Percentiles rank a stretch among this genome's conserved stretches.
These are phyloP conservation scores for Trichoderma citrinoviride DNA, from an alignment of 2,329 filamentous ascomycete genomes.

Conservation along the genomic window DNA sequence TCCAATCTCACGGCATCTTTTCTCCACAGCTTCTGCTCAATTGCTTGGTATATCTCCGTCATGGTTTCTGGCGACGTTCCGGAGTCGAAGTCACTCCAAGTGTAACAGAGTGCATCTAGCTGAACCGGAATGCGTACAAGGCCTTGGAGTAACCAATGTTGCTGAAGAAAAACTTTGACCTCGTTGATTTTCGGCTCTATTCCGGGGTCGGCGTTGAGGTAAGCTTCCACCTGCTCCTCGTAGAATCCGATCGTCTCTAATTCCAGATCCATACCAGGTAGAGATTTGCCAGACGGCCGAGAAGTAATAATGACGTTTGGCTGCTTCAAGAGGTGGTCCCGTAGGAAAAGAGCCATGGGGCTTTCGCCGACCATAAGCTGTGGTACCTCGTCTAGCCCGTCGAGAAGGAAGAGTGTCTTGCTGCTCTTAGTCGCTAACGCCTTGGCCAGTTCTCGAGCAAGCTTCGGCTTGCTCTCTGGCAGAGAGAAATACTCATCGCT, in stretches of 20 bases:
- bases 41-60: background rate
- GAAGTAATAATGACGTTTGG: constrained; percentile 42
- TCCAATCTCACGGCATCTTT: too few relatives aligned
- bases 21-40: too few relatives aligned
- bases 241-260: constrained; percentile 42
- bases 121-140: constrained; percentile 45
- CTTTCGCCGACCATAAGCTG: constrained; percentile 21
- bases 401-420: constrained; percentile 40
- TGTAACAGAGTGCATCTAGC: constrained; percentile 44
- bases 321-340: constrained; percentile 32
- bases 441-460: constrained; percentile 25
- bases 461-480: constrained; percentile 3
- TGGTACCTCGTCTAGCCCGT: constrained; percentile 44
- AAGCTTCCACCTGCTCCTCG: constrained; percentile 35
- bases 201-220: constrained; percentile 23
- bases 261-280: constrained; percentile 32
- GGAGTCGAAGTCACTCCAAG: constrained; percentile 31
- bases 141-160: constrained; percentile 33
- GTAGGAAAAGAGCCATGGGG: constrained; percentile 29
- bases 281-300: constrained; percentile 32
- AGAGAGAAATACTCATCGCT: constrained; percentile 32
- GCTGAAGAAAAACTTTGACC: constrained; percentile 36
- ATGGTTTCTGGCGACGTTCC: background rate
- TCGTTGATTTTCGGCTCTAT: constrained; percentile 19
- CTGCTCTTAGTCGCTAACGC: constrained; percentile 7